These are phyloP conservation scores for Tagetes patula DNA, from an alignment of 129 eudicot species.

Conservation along the genomic window DNA sequence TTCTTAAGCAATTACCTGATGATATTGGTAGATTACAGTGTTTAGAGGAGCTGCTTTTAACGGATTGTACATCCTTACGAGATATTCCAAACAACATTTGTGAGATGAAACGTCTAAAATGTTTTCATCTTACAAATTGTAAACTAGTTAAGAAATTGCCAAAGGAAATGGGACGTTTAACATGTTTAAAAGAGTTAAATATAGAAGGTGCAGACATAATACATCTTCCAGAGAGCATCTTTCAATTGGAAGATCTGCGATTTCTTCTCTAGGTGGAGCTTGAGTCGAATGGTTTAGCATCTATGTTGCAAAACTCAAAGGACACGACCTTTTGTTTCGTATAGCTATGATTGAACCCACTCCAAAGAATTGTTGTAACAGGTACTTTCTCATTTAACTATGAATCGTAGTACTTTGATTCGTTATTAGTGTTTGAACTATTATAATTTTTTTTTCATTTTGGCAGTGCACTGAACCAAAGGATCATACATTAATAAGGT, in stretches of 20 bases:
- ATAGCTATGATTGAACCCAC: background rate
- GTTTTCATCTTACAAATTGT: background rate
- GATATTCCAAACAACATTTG: slow-evolving; percentile 4
- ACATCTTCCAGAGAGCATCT: background rate
- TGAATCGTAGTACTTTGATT: background rate
- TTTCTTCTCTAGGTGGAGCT: background rate
- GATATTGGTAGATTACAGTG: background rate
- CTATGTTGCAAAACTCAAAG: background rate
- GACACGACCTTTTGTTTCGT: background rate
- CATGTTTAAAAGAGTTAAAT: background rate
- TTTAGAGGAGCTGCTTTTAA: slow-evolving; percentile 2
- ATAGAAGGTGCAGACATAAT: background rate
- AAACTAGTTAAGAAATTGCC: background rate
- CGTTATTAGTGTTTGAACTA: background rate
- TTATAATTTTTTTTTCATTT: no score
- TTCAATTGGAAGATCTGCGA: background rate
- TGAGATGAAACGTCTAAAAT: slow-evolving; percentile 1
- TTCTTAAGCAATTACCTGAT: background rate
- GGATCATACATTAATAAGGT: no score
- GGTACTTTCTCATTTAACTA: background rate
- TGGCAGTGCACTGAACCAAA: no score
- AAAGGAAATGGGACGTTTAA: background rate
- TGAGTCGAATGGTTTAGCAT: background rate
- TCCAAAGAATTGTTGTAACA: background rate
- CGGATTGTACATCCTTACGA: background rate